A percentile compares a stretch with the other conserved stretches of the same genome.
phyloP scores from a whole-genome alignment of 2,329 filamentous ascomycete species.

The Colletotrichum scovillei region DNA sequence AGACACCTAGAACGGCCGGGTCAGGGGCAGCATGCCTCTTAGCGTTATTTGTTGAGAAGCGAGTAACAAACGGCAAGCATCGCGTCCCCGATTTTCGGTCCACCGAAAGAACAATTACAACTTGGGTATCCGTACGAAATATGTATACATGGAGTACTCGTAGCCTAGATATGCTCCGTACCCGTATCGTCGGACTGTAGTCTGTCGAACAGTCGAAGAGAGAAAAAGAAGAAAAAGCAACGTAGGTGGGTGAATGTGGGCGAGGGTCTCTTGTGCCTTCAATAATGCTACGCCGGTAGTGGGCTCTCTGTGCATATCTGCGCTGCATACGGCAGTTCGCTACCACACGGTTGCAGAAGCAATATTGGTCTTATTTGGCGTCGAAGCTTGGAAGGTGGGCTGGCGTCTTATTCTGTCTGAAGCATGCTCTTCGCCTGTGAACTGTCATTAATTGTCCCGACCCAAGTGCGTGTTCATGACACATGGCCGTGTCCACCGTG shows the following conservation, averaged over 20 bases:
- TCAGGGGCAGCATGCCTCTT: constrained; percentile 18
- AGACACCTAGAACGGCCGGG: constrained; percentile 16
- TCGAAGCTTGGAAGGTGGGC: background rate
- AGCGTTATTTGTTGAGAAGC: background rate
- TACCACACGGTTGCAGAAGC: constrained; percentile 2
- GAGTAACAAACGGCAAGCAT: background rate
- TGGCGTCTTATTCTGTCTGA: background rate
- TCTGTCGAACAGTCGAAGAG: background rate
- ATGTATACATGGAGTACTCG: no score
- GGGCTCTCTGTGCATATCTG: constrained; percentile 18
- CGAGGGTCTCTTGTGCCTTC: constrained; percentile 6
- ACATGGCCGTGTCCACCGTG: constrained; percentile 12
- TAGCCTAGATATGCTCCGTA: no score
- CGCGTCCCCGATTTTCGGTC: constrained; percentile 18
- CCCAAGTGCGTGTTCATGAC: background rate
- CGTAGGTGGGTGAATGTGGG: constrained; percentile 2
- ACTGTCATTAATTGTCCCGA: background rate
- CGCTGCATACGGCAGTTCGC: constrained; percentile 21
- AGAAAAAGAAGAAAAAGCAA: constrained; percentile 19
- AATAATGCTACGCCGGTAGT: constrained; percentile 27
- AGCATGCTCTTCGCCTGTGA: constrained; percentile 4
- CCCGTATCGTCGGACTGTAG: background rate
- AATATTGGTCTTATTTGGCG: constrained; percentile 16
- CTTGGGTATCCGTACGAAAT: background rate
- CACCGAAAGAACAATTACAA: background rate